Percentiles rank a stretch among this genome's conserved stretches.
Evolutionary conservation across 352 stramenopile genomes (phyloP).

Genomic region (Globisporangium cystogenes): DNA sequence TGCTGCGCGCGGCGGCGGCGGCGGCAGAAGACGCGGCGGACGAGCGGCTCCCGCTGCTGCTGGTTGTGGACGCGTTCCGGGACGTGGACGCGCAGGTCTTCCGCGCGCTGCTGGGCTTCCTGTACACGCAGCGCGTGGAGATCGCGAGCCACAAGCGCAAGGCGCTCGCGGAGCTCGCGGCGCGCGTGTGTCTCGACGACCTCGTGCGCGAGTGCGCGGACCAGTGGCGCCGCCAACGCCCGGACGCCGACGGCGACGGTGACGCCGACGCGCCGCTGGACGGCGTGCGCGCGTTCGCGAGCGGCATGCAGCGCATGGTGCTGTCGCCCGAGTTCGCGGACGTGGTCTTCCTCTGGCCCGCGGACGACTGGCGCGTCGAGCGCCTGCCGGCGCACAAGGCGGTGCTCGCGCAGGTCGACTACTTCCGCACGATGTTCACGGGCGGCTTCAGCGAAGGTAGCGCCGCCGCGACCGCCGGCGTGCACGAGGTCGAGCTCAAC

Average conservation of each 20-base stretch:
- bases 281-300: conserved; percentile 36
- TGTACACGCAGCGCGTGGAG: conserved; percentile 70
- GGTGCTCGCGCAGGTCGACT: conserved; percentile 68
- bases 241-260: too few species aligned
- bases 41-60: too few species aligned
- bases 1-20: conserved; percentile 37
- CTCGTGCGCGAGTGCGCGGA: conserved; percentile 45
- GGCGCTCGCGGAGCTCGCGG: conserved; percentile 43
- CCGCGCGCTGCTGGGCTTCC: conserved; percentile 50
- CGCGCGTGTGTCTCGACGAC: conserved; percentile 43
- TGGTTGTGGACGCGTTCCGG: conserved; percentile 44
- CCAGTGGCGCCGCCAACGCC: conserved; percentile 34
- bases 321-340: conserved; percentile 41
- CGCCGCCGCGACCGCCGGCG: too few species aligned
- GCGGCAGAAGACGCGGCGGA: background rate
- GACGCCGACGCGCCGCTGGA: too few species aligned
- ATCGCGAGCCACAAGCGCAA: conserved; percentile 60
- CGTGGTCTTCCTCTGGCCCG: conserved; percentile 75
- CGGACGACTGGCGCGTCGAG: conserved; percentile 5
- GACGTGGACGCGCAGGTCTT: conserved; percentile 60
- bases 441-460: conserved; percentile 79
- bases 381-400: conserved; percentile 62
- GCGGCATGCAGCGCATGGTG: conserved; percentile 50
- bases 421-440: conserved; percentile 80
- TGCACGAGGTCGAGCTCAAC: conserved; percentile 59